Conservation (phyloP, 805 yeast genomes). For the Teunomyces stri region DNA sequence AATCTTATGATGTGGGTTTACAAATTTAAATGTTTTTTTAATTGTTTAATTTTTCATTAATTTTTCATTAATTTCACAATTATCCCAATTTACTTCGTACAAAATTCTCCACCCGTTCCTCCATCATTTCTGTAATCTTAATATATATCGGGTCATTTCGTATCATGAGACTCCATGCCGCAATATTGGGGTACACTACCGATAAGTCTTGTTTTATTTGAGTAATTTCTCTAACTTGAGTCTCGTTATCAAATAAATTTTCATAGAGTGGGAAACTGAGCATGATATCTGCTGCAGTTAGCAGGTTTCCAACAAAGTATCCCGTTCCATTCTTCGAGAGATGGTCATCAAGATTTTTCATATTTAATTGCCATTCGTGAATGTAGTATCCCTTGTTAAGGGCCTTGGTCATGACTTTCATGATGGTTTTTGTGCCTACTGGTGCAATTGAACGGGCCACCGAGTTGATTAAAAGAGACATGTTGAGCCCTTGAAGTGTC, state of each 20-base stretch:
- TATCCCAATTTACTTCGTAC: slow-evolving; percentile 4
- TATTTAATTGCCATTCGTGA: slow-evolving; percentile 42
- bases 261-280: slow-evolving; percentile 46
- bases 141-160: slow-evolving; percentile 32
- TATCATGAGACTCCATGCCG: slow-evolving; percentile 35
- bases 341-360: slow-evolving; percentile 41
- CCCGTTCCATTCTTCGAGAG: slow-evolving; percentile 29
- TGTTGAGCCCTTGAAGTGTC: slow-evolving; percentile 50
- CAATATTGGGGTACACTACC: slow-evolving; percentile 33
- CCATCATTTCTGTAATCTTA: slow-evolving; percentile 31
- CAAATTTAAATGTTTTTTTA: not conserved
- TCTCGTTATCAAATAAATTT: slow-evolving; percentile 35
- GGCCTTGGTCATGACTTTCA: slow-evolving; percentile 41
- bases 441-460: slow-evolving; percentile 46
- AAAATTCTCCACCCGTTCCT: slow-evolving; percentile 22
- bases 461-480: slow-evolving; percentile 36
- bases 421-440: slow-evolving; percentile 45
- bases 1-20: no score
- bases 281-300: slow-evolving; percentile 59
- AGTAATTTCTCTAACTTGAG: slow-evolving; percentile 31
- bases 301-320: slow-evolving; percentile 48
- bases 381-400: slow-evolving; percentile 48
- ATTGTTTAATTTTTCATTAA: not conserved
- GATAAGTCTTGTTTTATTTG: slow-evolving; percentile 31
- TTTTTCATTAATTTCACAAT: not conserved